These are phyloP conservation scores for Eutypa lata DNA, from an alignment of 2,329 filamentous ascomycete genomes.

Conservation along the genomic window DNA sequence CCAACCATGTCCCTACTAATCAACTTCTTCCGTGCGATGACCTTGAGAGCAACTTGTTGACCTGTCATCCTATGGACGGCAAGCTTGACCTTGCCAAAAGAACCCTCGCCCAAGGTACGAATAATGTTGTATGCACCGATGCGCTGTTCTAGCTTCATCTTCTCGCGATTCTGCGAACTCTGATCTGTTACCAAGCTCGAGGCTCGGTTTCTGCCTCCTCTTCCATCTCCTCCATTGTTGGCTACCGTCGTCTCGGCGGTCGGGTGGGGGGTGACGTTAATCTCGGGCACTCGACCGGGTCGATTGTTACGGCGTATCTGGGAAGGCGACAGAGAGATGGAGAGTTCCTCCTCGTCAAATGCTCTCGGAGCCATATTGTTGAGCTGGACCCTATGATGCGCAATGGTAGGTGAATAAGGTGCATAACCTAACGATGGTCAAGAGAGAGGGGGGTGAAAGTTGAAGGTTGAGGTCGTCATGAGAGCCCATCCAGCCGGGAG, in stretches of 20 bases:
- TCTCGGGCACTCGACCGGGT: constrained; percentile 30
- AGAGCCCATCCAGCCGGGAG: no score
- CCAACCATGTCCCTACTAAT: constrained; percentile 98
- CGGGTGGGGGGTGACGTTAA: constrained; percentile 30
- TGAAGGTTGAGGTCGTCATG: no score
- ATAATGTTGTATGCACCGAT: constrained; percentile 90
- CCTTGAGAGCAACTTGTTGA: constrained; percentile 96
- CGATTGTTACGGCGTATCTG: constrained; percentile 55
- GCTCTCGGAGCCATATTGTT: constrained; percentile 47
- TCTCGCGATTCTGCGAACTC: constrained; percentile 38
- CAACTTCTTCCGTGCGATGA: constrained; percentile 93
- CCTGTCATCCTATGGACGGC: constrained; percentile 88
- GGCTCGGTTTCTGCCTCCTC: constrained; percentile 8
- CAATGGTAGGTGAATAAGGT: no score
- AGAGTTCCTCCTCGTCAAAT: constrained; percentile 80
- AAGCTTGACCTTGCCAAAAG: constrained; percentile 97
- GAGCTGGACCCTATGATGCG: no score
- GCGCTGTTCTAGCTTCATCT: constrained; percentile 70
- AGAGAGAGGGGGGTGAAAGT: no score
- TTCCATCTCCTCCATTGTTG: constrained; percentile 21
- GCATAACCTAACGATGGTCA: no score
- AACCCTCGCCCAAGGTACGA: constrained; percentile 89
- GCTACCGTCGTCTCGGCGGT: constrained; percentile 28
- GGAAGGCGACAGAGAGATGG: constrained; percentile 68
- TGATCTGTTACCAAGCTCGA: constrained; percentile 17